Base-by-base conservation (phyloP, 805 yeast species). In the Candida boleticola region DNA sequence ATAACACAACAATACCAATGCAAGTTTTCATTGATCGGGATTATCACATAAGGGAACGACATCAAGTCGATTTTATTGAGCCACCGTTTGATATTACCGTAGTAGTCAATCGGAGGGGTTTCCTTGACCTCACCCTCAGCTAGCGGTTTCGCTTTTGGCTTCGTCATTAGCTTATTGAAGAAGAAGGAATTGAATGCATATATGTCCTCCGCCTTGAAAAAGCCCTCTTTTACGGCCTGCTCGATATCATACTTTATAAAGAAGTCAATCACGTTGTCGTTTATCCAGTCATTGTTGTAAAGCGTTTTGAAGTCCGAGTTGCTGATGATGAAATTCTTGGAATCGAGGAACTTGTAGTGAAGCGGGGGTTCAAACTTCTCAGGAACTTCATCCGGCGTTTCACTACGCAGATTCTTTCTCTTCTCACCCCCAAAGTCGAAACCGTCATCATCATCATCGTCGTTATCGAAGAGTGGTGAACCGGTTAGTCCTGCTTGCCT, bases 1-100 rank as follows among this genome's bases (percentile, higher is more conserved):
- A 92, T 76, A 3, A 92, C 76, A 21, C 87, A 82, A 36, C 90
- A 82, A 56, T 82, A 87, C 99, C 99, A 93, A 64, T 93, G 99
- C 30, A 77, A 68, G 31, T 74, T 75, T 47, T 83, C 86, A 60
- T 88, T 87, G 6, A 93, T 82, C 0, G 99, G 99, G 9, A 92
- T 71, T 2, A 90, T 73, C 2, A 89, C 66, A 52, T 74, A 79
- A 35, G 78, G 74, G 53, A 74, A 82, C 16, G 66, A 68, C 60
- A 80, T 58, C 18, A 71, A 59, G 47, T 88, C 84, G 6, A 85
- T 63, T 49, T 83, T 83, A 34, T 75, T 69, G 9, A 93, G 77
- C 98, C 98, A 93, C 36, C 83, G 73, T 49, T 77, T 78, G 13
- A 88, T 83, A 50, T 82, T 82, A 0, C 65, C 67, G 59, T 84